phyloP scores from a whole-genome alignment of 2,329 filamentous ascomycete genomes.

The Fusarium sp. region DNA sequence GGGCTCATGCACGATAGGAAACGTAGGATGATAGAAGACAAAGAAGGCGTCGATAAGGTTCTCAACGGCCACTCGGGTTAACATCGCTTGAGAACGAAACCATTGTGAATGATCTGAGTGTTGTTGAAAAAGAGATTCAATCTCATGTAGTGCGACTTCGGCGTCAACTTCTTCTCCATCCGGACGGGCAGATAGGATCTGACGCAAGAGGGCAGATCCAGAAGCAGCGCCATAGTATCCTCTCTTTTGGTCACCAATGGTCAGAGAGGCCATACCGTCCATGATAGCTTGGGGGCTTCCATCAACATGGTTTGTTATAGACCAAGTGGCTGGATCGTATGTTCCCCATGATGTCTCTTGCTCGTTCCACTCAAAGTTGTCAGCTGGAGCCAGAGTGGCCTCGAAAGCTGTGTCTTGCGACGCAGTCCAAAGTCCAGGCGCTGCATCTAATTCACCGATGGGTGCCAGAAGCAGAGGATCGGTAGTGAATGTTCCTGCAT shows the following conservation, averaged over 20 bases:
- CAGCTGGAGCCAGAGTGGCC: background rate
- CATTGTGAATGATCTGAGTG: slow-evolving; percentile 26
- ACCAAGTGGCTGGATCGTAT: slow-evolving; percentile 17
- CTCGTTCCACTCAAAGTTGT: slow-evolving; percentile 30
- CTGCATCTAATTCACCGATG: slow-evolving; percentile 13
- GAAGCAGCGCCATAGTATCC: slow-evolving; percentile 27
- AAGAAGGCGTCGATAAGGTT: slow-evolving; percentile 27
- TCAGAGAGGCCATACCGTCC: slow-evolving; percentile 28
- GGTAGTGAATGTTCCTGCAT: slow-evolving; percentile 1
- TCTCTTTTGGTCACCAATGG: slow-evolving; percentile 24
- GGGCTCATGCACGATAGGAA: slow-evolving; percentile 26
- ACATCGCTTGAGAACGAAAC: slow-evolving; percentile 29
- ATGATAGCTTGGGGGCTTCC: slow-evolving; percentile 25
- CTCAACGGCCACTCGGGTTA: slow-evolving; percentile 20
- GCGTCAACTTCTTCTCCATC: slow-evolving; percentile 24
- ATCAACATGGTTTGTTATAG: slow-evolving; percentile 14
- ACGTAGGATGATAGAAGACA: slow-evolving; percentile 15
- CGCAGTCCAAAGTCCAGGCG: background rate
- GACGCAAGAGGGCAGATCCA: slow-evolving; percentile 21
- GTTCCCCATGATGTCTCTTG: slow-evolving; percentile 26
- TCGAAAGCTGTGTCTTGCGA: background rate
- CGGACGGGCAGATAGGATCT: slow-evolving; percentile 23
- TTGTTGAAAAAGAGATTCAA: slow-evolving; percentile 24
- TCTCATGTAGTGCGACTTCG: slow-evolving; percentile 19
- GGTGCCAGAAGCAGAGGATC: slow-evolving; percentile 18